These are phyloP conservation scores for Linnemannia hyalina DNA, from an alignment of 192 early-diverging fungal genomes.

Conservation along the genomic window DNA sequence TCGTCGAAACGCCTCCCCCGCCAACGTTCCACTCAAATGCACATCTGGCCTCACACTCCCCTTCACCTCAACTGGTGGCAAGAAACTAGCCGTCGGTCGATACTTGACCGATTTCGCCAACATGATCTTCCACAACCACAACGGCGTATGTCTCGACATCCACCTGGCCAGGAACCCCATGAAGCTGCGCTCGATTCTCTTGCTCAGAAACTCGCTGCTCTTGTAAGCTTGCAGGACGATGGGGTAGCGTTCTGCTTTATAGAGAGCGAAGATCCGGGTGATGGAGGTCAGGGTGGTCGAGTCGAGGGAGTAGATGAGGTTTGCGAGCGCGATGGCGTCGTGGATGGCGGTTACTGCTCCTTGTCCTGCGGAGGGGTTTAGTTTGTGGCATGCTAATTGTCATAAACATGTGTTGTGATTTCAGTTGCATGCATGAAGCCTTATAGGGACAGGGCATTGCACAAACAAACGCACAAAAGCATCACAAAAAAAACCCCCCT, in stretches of 20 bases:
- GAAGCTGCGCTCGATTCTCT: not conserved
- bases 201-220: slow-evolving; percentile 9
- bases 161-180: not conserved
- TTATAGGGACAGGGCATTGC: not conserved
- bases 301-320: not conserved
- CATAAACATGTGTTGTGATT: not conserved
- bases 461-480: not conserved
- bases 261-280: not conserved
- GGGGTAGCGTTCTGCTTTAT: slow-evolving; percentile 19
- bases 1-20: not conserved
- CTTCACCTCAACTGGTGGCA: not conserved
- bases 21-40: not conserved
- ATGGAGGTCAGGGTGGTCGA: not conserved
- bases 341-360: slow-evolving; percentile 17
- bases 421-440: not conserved
- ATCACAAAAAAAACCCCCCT: not conserved
- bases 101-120: slow-evolving; percentile 1
- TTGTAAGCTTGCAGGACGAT: slow-evolving; percentile 8
- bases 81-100: not conserved
- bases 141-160: not conserved
- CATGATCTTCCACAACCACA: slow-evolving; percentile 7
- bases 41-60: not conserved
- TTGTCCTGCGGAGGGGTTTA: slow-evolving; percentile 10
- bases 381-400: slow-evolving; percentile 23
- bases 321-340: slow-evolving; percentile 18